phyloP scores from a whole-genome alignment of 169 alveolate genomes.

The Plasmodium fragile region DNA sequence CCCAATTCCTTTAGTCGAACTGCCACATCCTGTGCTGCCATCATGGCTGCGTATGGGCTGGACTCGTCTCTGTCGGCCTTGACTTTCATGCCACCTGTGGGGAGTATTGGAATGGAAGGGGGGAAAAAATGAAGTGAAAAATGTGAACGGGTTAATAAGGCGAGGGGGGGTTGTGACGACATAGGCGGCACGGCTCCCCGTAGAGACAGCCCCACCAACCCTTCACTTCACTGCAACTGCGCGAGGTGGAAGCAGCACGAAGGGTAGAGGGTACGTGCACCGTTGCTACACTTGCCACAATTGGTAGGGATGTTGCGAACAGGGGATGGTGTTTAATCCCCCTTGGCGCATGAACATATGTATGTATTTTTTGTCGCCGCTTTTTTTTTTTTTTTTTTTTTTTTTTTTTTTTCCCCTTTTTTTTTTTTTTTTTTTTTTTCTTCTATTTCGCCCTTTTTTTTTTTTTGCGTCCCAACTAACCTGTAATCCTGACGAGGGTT shows the following conservation, averaged over 20 bases:
- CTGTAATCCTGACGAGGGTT: conserved; percentile 98
- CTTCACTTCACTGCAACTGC: not conserved
- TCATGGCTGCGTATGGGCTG: conserved; percentile 99
- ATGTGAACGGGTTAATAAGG: not conserved
- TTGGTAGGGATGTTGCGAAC: not conserved
- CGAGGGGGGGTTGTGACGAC: not conserved
- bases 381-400: no score
- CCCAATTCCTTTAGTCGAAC: conserved; percentile 97
- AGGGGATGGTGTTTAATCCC: not conserved
- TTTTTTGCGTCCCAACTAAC: conserved; percentile 48
- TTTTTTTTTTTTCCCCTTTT: not conserved
- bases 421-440: not conserved
- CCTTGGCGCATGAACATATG: not conserved
- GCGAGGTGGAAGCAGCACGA: not conserved
- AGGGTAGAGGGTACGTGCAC: not conserved
- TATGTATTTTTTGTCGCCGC: not conserved
- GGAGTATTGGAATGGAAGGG: not conserved
- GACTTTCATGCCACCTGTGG: conserved; percentile 98
- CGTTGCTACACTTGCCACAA: not conserved
- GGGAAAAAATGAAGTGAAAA: not conserved
- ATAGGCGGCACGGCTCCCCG: not conserved
- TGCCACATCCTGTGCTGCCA: conserved; percentile 99
- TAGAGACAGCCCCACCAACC: not conserved
- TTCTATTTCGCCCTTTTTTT: not conserved
- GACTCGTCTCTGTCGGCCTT: conserved; percentile 99